These are phyloP conservation scores for Xylariaceae sp. DNA, from an alignment of 2,329 filamentous ascomycete genomes.

Conservation along the genomic window DNA sequence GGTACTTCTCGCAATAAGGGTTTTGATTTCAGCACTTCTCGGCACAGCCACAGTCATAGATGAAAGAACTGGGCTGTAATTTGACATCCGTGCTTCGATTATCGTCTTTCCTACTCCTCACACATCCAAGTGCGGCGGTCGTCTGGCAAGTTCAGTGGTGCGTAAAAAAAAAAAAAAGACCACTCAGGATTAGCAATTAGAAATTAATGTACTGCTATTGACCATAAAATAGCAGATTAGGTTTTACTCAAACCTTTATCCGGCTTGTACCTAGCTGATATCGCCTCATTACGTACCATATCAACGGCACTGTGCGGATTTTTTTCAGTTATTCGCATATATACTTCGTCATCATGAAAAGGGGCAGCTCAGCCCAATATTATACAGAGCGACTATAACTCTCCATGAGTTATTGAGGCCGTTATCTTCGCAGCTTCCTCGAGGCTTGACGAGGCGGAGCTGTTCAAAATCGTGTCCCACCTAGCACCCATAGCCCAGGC, in stretches of 20 bases:
- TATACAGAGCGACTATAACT: conserved; percentile 34
- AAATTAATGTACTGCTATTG: conserved; percentile 22
- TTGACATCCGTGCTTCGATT: conserved; percentile 90
- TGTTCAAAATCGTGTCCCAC: conserved; percentile 72
- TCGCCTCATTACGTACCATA: conserved; percentile 16
- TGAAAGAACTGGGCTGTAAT: conserved; percentile 85
- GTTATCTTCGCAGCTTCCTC: conserved; percentile 32
- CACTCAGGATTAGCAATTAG: conserved; percentile 11
- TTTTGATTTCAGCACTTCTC: conserved; percentile 93
- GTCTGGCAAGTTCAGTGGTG: background rate
- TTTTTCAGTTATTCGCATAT: conserved; percentile 17
- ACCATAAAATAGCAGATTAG: conserved; percentile 6
- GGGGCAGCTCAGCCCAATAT: conserved; percentile 2
- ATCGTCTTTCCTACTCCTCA: background rate
- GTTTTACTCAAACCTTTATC: conserved; percentile 17
- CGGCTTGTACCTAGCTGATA: conserved; percentile 10
- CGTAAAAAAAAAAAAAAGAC: conserved; percentile 13
- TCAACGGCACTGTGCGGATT: conserved; percentile 14
- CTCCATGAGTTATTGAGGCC: conserved; percentile 34
- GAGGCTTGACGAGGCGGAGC: conserved; percentile 48
- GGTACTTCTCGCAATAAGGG: conserved; percentile 45
- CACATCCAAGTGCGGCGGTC: background rate
- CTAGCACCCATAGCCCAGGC: conserved; percentile 83
- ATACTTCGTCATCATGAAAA: conserved; percentile 29
- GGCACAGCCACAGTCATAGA: conserved; percentile 92